A percentile compares a stretch with the other conserved stretches of the same genome.
phyloP scores from a whole-genome alignment of 106 monocot species.

The Platanthera guangdongensis region DNA sequence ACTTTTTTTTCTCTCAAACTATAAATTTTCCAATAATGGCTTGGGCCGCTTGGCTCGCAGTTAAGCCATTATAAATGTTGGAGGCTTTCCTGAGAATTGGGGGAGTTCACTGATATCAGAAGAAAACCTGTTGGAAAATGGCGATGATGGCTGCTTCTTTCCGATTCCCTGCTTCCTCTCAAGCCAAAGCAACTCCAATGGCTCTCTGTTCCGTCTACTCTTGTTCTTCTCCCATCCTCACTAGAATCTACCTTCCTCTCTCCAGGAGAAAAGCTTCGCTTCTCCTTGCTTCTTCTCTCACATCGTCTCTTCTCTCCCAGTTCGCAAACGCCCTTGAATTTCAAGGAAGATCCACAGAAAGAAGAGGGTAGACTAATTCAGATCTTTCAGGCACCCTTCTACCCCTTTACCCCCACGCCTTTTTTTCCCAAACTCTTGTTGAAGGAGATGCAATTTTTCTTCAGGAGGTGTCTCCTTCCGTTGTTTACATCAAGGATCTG shows the following conservation, averaged over 20 bases:
- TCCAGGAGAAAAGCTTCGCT: not conserved
- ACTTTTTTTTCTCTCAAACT: too few species aligned
- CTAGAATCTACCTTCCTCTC: not conserved
- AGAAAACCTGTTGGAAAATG: not conserved
- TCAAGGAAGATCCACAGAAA: constrained; percentile 22
- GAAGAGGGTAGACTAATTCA: constrained; percentile 39
- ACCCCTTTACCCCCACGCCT: not conserved
- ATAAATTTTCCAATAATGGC: too few species aligned
- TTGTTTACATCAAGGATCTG: constrained; percentile 79
- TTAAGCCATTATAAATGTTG: too few species aligned
- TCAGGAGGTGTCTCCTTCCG: constrained; percentile 61
- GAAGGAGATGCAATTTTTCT: not conserved
- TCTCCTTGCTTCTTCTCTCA: constrained; percentile 2
- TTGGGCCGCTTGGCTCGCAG: too few species aligned
- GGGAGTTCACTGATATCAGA: too few species aligned
- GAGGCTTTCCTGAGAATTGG: too few species aligned
- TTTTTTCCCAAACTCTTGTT: not conserved
- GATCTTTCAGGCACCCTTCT: constrained; percentile 31
- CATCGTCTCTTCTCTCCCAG: not conserved
- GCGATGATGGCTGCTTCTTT: not conserved
- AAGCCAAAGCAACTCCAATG: not conserved
- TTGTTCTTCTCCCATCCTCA: not conserved
- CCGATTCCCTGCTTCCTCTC: not conserved
- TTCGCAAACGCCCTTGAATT: constrained; percentile 15
- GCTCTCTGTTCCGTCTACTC: not conserved